A percentile compares a stretch with the other conserved stretches of the same genome.
These are phyloP conservation scores for Microbotryum intermedium DNA, from an alignment of 1,284 basidiomycete genomes.

Conservation along the genomic window DNA sequence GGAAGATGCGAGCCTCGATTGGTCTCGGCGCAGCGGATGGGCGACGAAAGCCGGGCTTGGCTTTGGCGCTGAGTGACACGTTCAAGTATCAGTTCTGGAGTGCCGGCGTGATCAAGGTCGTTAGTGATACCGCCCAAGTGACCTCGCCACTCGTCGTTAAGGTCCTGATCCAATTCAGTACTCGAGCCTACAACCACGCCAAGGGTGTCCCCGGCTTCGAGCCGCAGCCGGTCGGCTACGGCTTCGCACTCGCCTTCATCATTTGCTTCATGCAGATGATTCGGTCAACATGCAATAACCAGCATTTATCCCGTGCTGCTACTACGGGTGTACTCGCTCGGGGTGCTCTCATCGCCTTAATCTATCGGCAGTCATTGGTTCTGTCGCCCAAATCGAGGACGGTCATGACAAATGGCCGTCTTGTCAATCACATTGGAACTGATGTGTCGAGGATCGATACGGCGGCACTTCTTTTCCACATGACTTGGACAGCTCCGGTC, in stretches of 20 bases:
- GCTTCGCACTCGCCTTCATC: conserved; percentile 63
- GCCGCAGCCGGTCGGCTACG: conserved; percentile 56
- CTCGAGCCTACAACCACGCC: conserved; percentile 53
- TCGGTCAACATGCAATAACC: conserved; percentile 53
- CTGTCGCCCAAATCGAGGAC: conserved; percentile 75
- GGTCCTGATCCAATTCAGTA: conserved; percentile 66
- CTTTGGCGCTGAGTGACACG: conserved; percentile 47
- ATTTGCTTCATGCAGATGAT: conserved; percentile 51
- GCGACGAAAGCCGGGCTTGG: conserved; percentile 19
- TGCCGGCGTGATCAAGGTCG: conserved; percentile 61
- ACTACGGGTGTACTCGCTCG: conserved; percentile 71
- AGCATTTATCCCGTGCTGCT: conserved; percentile 50
- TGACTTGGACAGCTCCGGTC: conserved; percentile 28
- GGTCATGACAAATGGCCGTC: conserved; percentile 70
- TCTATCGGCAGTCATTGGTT: conserved; percentile 70
- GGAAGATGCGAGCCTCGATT: conserved; percentile 18
- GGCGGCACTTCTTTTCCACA: no score
- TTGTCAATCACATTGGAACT: conserved; percentile 88
- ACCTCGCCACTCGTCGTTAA: conserved; percentile 70
- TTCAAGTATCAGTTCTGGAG: conserved; percentile 76
- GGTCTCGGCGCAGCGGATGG: conserved; percentile 13
- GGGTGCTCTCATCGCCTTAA: conserved; percentile 76
- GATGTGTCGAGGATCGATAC: conserved; percentile 77
- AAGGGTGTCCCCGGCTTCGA: conserved; percentile 45
- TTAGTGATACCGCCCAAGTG: conserved; percentile 52